phyloP scores from a whole-genome alignment of 2,329 filamentous ascomycete species.

The Aquanectria penicillioides region DNA sequence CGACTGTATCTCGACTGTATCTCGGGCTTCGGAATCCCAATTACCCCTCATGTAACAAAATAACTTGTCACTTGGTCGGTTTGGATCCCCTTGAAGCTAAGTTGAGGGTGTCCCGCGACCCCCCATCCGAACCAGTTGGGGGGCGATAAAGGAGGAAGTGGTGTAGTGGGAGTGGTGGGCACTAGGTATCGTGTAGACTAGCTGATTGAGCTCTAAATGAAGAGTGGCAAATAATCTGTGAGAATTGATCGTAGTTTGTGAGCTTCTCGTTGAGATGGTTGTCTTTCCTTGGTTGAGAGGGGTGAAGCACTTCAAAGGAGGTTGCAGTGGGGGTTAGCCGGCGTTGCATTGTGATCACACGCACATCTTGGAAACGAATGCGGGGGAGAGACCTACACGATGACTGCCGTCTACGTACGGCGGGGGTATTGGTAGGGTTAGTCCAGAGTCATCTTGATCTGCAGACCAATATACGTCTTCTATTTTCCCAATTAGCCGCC shows the following conservation, averaged over 20 bases:
- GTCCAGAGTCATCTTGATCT: not conserved
- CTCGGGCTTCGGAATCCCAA: constrained; percentile 23
- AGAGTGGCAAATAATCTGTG: too few relatives aligned
- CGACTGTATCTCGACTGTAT: not conserved
- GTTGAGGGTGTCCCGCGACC: constrained; percentile 1
- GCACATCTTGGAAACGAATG: not conserved
- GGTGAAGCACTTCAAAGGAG: not conserved
- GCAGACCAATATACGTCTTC: too few relatives aligned
- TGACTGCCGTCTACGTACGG: not conserved
- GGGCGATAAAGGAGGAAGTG: not conserved
- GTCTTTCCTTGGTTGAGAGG: constrained; percentile 1
- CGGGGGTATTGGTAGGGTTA: not conserved
- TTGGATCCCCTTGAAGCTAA: not conserved
- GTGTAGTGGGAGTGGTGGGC: constrained; percentile 17
- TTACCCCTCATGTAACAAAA: not conserved
- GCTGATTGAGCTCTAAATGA: too few relatives aligned
- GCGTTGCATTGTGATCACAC: constrained; percentile 12
- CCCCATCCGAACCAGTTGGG: not conserved
- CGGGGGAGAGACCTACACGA: not conserved
- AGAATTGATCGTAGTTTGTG: too few relatives aligned
- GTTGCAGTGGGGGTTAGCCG: constrained; percentile 1
- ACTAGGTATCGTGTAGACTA: not conserved
- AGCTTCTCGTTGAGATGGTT: too few relatives aligned
- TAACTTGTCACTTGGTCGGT: not conserved
- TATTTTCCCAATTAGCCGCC: too few relatives aligned